Evolutionary conservation across 805 yeast genomes (phyloP).

Genomic region (Tetrapisispora arboricola): DNA sequence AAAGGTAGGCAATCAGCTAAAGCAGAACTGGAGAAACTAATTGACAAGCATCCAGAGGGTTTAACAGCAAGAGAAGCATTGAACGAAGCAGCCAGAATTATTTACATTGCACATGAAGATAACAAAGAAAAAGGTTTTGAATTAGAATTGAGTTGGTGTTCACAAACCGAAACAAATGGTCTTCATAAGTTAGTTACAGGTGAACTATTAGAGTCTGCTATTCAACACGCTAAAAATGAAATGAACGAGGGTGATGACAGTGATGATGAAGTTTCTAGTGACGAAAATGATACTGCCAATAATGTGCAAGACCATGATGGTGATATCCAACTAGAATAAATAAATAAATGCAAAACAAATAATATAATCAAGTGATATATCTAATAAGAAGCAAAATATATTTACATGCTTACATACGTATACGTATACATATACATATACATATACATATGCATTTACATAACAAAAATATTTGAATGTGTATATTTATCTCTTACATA

Average conservation of each 20-base stretch:
- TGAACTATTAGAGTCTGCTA: conserved; percentile 73
- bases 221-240: conserved; percentile 61
- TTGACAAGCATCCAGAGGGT: conserved; percentile 32
- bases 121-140: conserved; percentile 96
- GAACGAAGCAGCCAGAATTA: conserved; percentile 87
- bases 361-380: background rate
- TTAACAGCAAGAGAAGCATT: conserved; percentile 74
- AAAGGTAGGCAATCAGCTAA: conserved; percentile 98
- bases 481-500: too few species aligned
- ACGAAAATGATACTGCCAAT: conserved; percentile 3
- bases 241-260: conserved; percentile 14
- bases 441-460: too few species aligned
- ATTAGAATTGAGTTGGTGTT: conserved; percentile 86
- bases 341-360: conserved; percentile 2
- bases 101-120: conserved; percentile 92
- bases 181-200: conserved; percentile 72
- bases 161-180: conserved; percentile 66
- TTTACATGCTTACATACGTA: background rate
- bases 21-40: conserved; percentile 84
- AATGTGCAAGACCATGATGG: conserved; percentile 9
- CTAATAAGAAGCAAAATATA: background rate
- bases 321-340: conserved; percentile 8
- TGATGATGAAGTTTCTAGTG: conserved; percentile 14
- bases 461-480: too few species aligned
- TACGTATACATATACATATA: background rate